Evolutionary conservation across 441 rosid species (phyloP).

Genomic region (Bocquillonia castaneifolia): DNA sequence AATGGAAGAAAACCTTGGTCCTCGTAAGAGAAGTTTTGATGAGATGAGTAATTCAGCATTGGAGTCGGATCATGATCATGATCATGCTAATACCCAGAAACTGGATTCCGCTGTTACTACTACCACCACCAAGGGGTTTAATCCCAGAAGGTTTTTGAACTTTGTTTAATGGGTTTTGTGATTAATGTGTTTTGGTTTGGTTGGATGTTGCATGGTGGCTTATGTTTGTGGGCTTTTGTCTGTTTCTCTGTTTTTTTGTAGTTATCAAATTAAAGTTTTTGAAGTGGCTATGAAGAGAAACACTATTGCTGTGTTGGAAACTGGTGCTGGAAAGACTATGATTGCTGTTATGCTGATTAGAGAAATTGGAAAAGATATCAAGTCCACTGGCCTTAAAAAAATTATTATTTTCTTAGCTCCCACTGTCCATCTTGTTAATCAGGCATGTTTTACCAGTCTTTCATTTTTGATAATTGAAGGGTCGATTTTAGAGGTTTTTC

Average conservation of each 20-base stretch:
- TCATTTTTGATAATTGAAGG: not conserved
- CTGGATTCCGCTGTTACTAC: slow-evolving; percentile 13
- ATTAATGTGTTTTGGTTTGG: not conserved
- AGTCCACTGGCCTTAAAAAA: slow-evolving; percentile 37
- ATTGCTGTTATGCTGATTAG: slow-evolving; percentile 66
- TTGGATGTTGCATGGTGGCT: not conserved
- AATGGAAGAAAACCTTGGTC: slow-evolving; percentile 23
- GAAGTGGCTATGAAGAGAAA: slow-evolving; percentile 70
- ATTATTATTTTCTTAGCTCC: slow-evolving; percentile 74
- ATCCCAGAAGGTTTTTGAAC: slow-evolving; percentile 45
- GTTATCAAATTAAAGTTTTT: slow-evolving; percentile 54
- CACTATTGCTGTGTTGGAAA: slow-evolving; percentile 63
- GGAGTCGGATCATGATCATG: slow-evolving; percentile 18
- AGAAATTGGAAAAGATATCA: slow-evolving; percentile 34
- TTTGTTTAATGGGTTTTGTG: slow-evolving; percentile 12
- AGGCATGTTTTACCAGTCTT: slow-evolving; percentile 35
- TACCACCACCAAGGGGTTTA: slow-evolving; percentile 24
- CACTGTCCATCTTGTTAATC: slow-evolving; percentile 69
- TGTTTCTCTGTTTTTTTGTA: slow-evolving; percentile 21
- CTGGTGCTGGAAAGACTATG: slow-evolving; percentile 65
- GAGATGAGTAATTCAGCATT: slow-evolving; percentile 29
- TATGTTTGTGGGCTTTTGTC: slow-evolving; percentile 2
- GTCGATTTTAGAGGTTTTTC: not conserved
- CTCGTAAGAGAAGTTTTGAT: slow-evolving; percentile 39
- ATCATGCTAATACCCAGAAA: slow-evolving; percentile 3